Evolutionary conservation across 768 basidiomycete species (phyloP).

Genomic region (Pisolithus orientalis): DNA sequence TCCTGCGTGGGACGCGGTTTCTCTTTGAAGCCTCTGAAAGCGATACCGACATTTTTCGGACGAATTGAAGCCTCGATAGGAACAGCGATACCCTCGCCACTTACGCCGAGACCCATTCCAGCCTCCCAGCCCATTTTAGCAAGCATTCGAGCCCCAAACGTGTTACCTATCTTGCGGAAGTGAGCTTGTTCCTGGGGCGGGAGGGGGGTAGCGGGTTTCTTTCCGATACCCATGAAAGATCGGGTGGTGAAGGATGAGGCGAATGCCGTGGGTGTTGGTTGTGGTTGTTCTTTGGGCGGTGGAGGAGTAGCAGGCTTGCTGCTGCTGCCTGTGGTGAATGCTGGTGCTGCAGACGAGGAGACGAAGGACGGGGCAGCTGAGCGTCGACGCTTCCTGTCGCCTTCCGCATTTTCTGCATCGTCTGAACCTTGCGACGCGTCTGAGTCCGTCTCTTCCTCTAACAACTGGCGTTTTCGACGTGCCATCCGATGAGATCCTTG

Average conservation of each 20-base stretch:
- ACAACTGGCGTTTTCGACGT: slow-evolving; percentile 67
- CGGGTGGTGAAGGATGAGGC: slow-evolving; percentile 33
- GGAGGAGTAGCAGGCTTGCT: slow-evolving; percentile 24
- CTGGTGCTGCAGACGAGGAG: slow-evolving; percentile 6
- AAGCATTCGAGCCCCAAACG: slow-evolving; percentile 86
- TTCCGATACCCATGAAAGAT: slow-evolving; percentile 52
- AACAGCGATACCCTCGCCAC: slow-evolving; percentile 78
- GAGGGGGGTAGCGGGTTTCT: slow-evolving; percentile 44
- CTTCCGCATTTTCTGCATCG: slow-evolving; percentile 59
- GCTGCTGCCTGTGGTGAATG: slow-evolving; percentile 14
- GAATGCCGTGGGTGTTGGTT: neutral
- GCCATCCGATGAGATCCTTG: slow-evolving; percentile 41
- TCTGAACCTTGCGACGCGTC: slow-evolving; percentile 60
- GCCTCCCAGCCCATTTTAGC: slow-evolving; percentile 94
- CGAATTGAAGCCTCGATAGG: slow-evolving; percentile 83
- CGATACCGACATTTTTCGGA: slow-evolving; percentile 83
- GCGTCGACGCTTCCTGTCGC: slow-evolving; percentile 58
- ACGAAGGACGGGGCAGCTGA: neutral
- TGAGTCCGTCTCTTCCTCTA: slow-evolving; percentile 70
- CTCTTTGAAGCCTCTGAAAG: slow-evolving; percentile 82
- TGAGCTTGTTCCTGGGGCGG: slow-evolving; percentile 67
- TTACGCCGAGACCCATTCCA: slow-evolving; percentile 70
- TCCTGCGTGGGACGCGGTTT: slow-evolving; percentile 42
- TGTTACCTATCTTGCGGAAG: slow-evolving; percentile 69
- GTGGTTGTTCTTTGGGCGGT: slow-evolving; percentile 29